Evolutionary conservation across 2,329 filamentous ascomycete species (phyloP), one percentile per base, ranked within the genome.

Genomic region (Aureobasidium sp.): DNA sequence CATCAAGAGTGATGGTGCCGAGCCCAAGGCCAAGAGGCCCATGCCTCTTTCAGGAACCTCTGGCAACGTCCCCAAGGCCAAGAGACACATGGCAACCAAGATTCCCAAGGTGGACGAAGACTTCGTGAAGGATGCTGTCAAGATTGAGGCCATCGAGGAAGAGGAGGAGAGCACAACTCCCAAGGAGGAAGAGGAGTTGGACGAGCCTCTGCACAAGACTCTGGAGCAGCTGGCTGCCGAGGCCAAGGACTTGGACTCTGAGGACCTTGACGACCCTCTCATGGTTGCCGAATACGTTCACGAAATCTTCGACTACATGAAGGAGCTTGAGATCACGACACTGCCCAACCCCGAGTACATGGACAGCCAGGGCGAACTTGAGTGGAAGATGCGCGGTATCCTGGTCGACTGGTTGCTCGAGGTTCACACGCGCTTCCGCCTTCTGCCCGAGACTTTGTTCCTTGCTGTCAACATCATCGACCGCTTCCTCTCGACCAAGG

Each of bases 381-480:
- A 97, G 76, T 99, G 94, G 94, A 96, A 96, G 83, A 97, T 96
- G 79, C 90, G 94, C 69, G 93, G 92, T 66, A 97, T 99, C 68
- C 84, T 99, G 61, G 87, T 97, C 67, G 94, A 99, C 79, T 99
- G 94, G 94, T 83, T 99, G 67, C 92, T 99, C 66, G 94, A 99
- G 76, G 94, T 99, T 51, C 94, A 99, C 80, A 96, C 91, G 25
- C 90, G 93, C 62, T 99, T 97, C 81, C 89, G 94, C 68, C 86
- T 99, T 20, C 84, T 97, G 45, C 94, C 94, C 25, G 94, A 99
- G 79, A 97, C 94, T 2, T 83, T 97, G 49, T 99, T 97, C 83
- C 85, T 99, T 41, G 88, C 92, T 49, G 90, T 97, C 82, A 99
- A 97, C 83, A 91, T 97, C 75, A 95, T 97, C 73, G 94, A 99